phyloP scores from a whole-genome alignment of 345 rosid species.

The Bruguiera gymnorhiza region DNA sequence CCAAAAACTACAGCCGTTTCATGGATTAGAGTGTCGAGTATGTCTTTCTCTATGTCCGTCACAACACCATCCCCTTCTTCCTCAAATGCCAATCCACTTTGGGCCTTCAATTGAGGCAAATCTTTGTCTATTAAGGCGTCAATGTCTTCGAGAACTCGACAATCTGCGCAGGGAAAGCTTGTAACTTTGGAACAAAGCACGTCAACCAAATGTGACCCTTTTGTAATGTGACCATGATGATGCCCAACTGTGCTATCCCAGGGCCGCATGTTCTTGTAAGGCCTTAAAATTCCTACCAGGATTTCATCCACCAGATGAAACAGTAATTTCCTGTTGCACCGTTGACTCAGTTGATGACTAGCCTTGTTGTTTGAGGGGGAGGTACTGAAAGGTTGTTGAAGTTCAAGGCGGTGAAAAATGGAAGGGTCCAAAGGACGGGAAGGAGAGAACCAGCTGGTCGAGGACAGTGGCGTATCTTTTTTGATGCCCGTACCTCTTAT shows the following conservation, averaged over 20 bases:
- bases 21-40: conserved; percentile 41
- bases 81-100: conserved; percentile 20
- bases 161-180: conserved; percentile 46
- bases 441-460: conserved; percentile 55
- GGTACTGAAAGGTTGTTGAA: conserved; percentile 14
- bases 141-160: conserved; percentile 63
- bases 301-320: conserved; percentile 68
- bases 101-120: conserved; percentile 31
- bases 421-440: conserved; percentile 69
- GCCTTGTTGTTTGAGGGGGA: background rate
- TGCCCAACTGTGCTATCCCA: conserved; percentile 30
- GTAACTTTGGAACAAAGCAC: conserved; percentile 33
- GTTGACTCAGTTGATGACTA: conserved; percentile 30
- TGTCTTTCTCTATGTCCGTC: conserved; percentile 43
- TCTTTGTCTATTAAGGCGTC: conserved; percentile 58
- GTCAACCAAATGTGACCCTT: conserved; percentile 42
- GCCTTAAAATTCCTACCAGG: conserved; percentile 50
- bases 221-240: conserved; percentile 1
- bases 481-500: conserved; percentile 51
- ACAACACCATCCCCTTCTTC: conserved; percentile 58
- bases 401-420: conserved; percentile 59
- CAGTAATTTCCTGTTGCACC: conserved; percentile 60
- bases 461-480: conserved; percentile 47
- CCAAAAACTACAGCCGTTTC: conserved; percentile 41
- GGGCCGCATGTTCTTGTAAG: conserved; percentile 46